Base-by-base conservation (phyloP, 441 rosid genomes). In the Theobroma grandiflorum region DNA sequence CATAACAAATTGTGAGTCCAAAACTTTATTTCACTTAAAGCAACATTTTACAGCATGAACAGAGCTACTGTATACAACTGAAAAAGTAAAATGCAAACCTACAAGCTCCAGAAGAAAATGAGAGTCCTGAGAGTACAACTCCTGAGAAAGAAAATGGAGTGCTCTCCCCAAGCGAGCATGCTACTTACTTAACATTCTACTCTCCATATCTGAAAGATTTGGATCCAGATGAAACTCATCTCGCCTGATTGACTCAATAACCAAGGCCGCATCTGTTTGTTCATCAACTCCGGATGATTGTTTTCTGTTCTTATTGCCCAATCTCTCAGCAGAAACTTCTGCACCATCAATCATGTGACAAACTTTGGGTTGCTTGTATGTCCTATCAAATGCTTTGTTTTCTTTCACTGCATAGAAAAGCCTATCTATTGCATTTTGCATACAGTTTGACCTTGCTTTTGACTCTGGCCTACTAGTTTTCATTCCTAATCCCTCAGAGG, bases 141-240 rank as follows among this genome's bases (percentile, higher is more conserved):
- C 99, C 86, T 94, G 99, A 26, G 99, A 97, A 81, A 97, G 96
- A 88, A 98, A 97, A 73, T 95, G 97, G 68, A 97, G 98, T 74
- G 99, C 99, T 90, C 99, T 97, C 65, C 99, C 99, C 61, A 97
- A 86, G 74, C 99, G 99, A 87, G 98, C 99, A 86, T 97, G 99
- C 84, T 97, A 99, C 87, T 94, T 97, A 86, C 86, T 92, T 87
- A 97, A 82, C 92, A 97, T 89, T 87, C 79, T 87, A 82, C 84
- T 92, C 86, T 97, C 99, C 63, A 80, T 78, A 69, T 86, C 84
- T 84, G 97, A 89, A 87, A 92, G 89, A 86, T 81, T 86, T 72
- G 91, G 85, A 86, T 89, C 93, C 78, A 97, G 87, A 80, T 99
- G 99, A 87, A 97, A 97, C 83, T 95, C 99, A 74, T 91, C 97